Conservation (phyloP, 257 asterid species). For the Leptodermis oblonga region DNA sequence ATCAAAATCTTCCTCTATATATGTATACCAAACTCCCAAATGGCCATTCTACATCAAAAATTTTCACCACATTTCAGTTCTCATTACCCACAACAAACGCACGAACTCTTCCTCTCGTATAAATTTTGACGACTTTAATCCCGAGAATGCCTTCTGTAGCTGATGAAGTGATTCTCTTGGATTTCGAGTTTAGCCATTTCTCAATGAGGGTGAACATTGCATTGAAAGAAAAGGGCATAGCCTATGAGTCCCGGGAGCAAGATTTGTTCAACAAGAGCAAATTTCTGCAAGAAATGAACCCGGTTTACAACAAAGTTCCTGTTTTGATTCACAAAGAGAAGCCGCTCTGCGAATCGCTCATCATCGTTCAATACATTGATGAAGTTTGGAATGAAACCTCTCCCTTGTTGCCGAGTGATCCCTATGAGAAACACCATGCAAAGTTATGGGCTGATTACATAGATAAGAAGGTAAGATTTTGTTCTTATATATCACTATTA, state of each 20-base stretch:
- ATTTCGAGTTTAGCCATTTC: conserved; percentile 4
- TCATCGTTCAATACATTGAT: conserved; percentile 24
- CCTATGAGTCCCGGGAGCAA: conserved; percentile 11
- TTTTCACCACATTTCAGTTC: too few species aligned
- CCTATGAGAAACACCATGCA: conserved; percentile 13
- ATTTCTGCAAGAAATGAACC: conserved; percentile 24
- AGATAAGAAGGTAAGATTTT: conserved; percentile 18
- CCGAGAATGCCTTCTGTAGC: not conserved
- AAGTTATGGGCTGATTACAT: conserved; percentile 30
- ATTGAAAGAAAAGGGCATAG: conserved; percentile 13
- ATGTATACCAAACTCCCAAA: not conserved
- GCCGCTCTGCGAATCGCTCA: conserved; percentile 26
- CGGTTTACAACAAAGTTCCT: conserved; percentile 18
- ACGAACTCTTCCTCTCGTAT: too few species aligned
- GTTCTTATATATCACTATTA: not conserved
- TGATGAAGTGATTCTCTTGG: conserved; percentile 18
- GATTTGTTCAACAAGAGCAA: conserved; percentile 13
- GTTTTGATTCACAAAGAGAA: conserved; percentile 25
- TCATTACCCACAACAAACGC: too few species aligned
- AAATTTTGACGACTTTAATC: too few species aligned
- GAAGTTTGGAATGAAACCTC: conserved; percentile 16
- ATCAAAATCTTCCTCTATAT: not conserved
- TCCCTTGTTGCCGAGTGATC: conserved; percentile 17
- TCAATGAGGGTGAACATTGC: conserved; percentile 17
- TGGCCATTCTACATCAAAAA: not conserved